Evolutionary conservation across 2,329 filamentous ascomycete species (phyloP), one percentile per base, ranked within the genome.

Genomic region (Alternaria sp.): DNA sequence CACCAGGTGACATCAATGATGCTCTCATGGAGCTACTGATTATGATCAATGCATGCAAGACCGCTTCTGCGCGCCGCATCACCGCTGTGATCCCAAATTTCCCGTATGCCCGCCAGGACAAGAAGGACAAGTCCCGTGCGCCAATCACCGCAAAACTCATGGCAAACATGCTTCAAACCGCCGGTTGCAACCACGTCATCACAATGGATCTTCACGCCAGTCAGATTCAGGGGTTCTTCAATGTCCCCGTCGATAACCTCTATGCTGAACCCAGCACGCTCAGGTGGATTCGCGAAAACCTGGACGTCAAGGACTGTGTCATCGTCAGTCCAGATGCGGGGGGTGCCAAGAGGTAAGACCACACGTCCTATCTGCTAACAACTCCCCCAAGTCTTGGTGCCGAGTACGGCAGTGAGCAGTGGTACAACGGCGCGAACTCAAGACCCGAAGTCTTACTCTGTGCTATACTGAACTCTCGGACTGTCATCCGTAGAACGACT

Each of bases 11-110:
- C 79, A 96, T 98, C 84, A 99, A 99, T 82, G 95, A 98, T 80
- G 93, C 93, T 53, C 87, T 99, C 63, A 98, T 99, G 95, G 95
- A 99, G 83, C 88, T 98, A 40, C 88, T 98, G 70, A 97, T 98
- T 83, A 97, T 97, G 90, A 96, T 97, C 81, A 96, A 97, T 78
- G 95, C 95, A 67, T 97, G 95, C 86, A 91, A 92, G 80, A 92
- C 90, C 23, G 91, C 91, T 45, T 92, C 90, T 36, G 95, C 95
- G 12, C 90, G 94, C 68, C 92, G 95, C 68, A 97, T 98, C 82
- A 97, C 95, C 21, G 95, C 93, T 67, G 93, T 97, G 68, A 92
- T 97, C 55, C 95, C 95, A 70, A 97, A 97, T 82, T 98, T 97
- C 82, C 94, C 94, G 26, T 98, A 98, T 77, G 94, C 95, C 13